Percentiles rank a stretch among this genome's conserved stretches.
phyloP scores from a whole-genome alignment of 2,329 filamentous ascomycete species.

The Alternaria consortialis region DNA sequence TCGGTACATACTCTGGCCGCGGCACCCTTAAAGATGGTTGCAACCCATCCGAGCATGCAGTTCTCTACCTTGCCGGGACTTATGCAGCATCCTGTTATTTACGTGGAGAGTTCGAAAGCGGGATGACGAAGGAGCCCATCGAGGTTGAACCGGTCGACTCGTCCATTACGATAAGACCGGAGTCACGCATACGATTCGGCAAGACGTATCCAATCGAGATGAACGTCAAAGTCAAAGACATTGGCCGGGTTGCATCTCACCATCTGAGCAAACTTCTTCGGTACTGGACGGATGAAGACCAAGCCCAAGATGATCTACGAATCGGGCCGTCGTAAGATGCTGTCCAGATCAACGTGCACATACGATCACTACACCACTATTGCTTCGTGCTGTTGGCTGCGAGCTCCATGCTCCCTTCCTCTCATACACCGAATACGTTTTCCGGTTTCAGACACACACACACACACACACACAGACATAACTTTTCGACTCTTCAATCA shows the following conservation, averaged over 20 bases:
- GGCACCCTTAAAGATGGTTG: conserved; percentile 52
- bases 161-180: conserved; percentile 35
- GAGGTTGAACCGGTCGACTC: conserved; percentile 37
- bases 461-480: too few species aligned
- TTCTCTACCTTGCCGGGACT: conserved; percentile 41
- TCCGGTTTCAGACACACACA: too few species aligned
- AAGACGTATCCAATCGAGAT: conserved; percentile 55
- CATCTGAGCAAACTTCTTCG: conserved; percentile 12
- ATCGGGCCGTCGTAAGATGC: too few species aligned
- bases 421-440: too few species aligned
- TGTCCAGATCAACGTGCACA: too few species aligned
- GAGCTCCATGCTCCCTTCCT: too few species aligned
- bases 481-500: too few species aligned
- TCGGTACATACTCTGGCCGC: conserved; percentile 52
- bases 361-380: not conserved
- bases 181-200: conserved; percentile 54
- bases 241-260: too few species aligned
- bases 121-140: conserved; percentile 51
- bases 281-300: conserved; percentile 14
- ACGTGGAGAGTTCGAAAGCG: conserved; percentile 44
- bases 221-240: conserved; percentile 55
- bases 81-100: conserved; percentile 18
- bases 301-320: too few species aligned
- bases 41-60: conserved; percentile 48
- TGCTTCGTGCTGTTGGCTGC: too few species aligned